phyloP scores from a whole-genome alignment of 202 grass and related monocot genomes.

The Setaria italica region DNA sequence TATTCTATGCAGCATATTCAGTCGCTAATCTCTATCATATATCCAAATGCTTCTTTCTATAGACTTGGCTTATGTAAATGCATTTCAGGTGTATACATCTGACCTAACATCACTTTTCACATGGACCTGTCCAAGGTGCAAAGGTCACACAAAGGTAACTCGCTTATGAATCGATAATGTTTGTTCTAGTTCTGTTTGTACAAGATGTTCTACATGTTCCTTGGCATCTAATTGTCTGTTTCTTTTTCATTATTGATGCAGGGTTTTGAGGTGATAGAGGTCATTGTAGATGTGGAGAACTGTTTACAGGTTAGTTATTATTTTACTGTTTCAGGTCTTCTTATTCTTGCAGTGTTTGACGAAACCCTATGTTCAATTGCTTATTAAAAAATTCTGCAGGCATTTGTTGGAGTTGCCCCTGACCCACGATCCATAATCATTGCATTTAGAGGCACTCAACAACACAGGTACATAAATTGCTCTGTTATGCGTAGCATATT shows the following conservation, averaged over 20 bases:
- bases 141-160: conserved; percentile 75
- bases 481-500: conserved; percentile 20
- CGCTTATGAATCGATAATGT: background rate
- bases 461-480: conserved; percentile 61
- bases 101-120: conserved; percentile 76
- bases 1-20: background rate
- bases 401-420: conserved; percentile 88
- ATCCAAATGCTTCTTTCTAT: background rate
- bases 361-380: background rate
- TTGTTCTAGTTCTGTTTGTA: conserved; percentile 32
- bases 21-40: background rate
- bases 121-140: conserved; percentile 86
- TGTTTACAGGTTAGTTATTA: conserved; percentile 79
- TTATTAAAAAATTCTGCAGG: conserved; percentile 49
- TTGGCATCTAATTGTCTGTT: conserved; percentile 11
- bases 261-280: conserved; percentile 88
- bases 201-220: background rate
- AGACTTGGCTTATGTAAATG: conserved; percentile 32
- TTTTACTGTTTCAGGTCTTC: background rate
- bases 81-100: conserved; percentile 82
- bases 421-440: conserved; percentile 70
- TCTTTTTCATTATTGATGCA: conserved; percentile 42
- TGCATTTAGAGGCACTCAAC: conserved; percentile 94
- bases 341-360: conserved; percentile 26
- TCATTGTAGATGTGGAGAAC: conserved; percentile 88